phyloP scores from a whole-genome alignment of 306 rosid species.

The Hippophae tibetana region DNA sequence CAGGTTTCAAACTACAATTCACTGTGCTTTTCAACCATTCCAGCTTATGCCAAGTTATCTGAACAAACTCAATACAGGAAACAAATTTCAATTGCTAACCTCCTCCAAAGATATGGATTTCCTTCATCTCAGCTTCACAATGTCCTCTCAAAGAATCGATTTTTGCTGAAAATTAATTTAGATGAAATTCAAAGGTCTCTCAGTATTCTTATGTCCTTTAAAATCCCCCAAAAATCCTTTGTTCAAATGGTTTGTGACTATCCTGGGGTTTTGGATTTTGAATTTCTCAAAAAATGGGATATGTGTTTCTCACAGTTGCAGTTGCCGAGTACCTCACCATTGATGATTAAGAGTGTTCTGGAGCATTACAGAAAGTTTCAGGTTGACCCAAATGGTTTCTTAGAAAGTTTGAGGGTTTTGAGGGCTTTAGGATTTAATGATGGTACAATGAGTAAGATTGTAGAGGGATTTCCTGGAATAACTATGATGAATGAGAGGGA shows the following conservation, averaged over 20 bases:
- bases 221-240: conserved; percentile 42
- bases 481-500: conserved; percentile 30
- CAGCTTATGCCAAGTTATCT: conserved; percentile 12
- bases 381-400: conserved; percentile 29
- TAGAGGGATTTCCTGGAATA: conserved; percentile 47
- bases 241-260: conserved; percentile 39
- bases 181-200: conserved; percentile 38
- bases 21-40: conserved; percentile 14
- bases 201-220: conserved; percentile 36
- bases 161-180: conserved; percentile 26
- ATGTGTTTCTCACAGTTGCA: conserved; percentile 26
- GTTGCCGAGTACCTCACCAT: conserved; percentile 24
- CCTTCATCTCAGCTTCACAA: conserved; percentile 36
- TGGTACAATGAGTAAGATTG: conserved; percentile 24
- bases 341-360: conserved; percentile 37
- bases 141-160: conserved; percentile 38
- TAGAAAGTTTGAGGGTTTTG: conserved; percentile 21
- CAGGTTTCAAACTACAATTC: neutral
- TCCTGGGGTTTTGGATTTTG: conserved; percentile 49
- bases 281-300: conserved; percentile 45
- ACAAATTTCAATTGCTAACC: conserved; percentile 36
- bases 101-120: conserved; percentile 55
- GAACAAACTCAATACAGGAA: conserved; percentile 38
- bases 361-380: conserved; percentile 39
- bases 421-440: conserved; percentile 42